Percentiles rank a stretch among this genome's conserved stretches.
Evolutionary conservation across 1,139 yeast species (phyloP).

Genomic region (Saccharomycopsis phalli): DNA sequence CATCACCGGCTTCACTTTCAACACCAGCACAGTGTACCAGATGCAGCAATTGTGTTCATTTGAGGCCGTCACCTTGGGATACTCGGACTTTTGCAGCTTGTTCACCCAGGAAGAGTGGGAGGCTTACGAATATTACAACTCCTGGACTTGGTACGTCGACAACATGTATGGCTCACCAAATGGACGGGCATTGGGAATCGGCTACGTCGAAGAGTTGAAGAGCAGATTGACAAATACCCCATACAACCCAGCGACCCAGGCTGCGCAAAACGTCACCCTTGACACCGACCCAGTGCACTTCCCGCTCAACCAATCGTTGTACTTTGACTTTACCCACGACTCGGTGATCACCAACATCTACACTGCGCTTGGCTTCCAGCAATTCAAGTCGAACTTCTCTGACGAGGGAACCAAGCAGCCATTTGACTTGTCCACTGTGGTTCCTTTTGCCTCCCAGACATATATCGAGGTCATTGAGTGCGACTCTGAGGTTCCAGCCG

Average conservation of each 20-base stretch:
- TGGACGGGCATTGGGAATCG: constrained; percentile 21
- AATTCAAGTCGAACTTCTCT: constrained; percentile 20
- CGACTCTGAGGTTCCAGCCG: constrained; percentile 19
- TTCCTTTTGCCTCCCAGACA: constrained; percentile 22
- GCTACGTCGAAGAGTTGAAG: constrained; percentile 21
- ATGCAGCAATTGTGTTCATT: constrained; percentile 29
- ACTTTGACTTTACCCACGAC: constrained; percentile 23
- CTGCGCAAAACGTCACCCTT: constrained; percentile 20
- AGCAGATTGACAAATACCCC: constrained; percentile 17
- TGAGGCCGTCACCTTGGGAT: constrained; percentile 28
- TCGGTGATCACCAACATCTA: constrained; percentile 20
- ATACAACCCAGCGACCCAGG: constrained; percentile 14
- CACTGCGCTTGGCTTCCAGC: constrained; percentile 21
- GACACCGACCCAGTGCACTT: constrained; percentile 16
- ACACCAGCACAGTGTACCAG: constrained; percentile 23
- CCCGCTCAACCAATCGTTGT: constrained; percentile 20
- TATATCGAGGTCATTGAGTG: constrained; percentile 21
- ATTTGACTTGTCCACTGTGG: constrained; percentile 20
- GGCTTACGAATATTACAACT: constrained; percentile 26
- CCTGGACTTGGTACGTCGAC: constrained; percentile 25
- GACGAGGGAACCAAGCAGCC: constrained; percentile 18
- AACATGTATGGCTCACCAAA: constrained; percentile 21
- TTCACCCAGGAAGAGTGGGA: constrained; percentile 29
- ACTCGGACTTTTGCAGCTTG: constrained; percentile 27
- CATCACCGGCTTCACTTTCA: constrained; percentile 27